phyloP scores from a whole-genome alignment of 2,329 filamentous ascomycete species.

The Phialocephala subalpina region DNA sequence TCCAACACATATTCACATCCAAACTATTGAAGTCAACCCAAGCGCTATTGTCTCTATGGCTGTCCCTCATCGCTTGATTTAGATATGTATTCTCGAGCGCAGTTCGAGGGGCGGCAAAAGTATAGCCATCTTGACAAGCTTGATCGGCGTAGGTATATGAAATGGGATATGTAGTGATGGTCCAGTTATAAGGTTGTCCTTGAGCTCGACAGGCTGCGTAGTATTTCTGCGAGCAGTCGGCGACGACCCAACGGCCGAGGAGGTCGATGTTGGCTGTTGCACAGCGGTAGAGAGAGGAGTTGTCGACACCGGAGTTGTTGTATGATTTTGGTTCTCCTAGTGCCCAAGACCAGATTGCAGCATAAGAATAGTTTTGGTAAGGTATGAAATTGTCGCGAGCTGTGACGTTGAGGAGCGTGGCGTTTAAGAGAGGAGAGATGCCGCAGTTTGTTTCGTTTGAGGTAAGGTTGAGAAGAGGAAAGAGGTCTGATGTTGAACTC shows the following conservation, averaged over 20 bases:
- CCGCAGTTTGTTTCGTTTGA: constrained; percentile 61
- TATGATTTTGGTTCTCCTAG: constrained; percentile 59
- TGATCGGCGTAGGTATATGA: constrained; percentile 53
- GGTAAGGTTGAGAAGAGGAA: constrained; percentile 45
- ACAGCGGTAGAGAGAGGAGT: constrained; percentile 56
- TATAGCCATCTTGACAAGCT: constrained; percentile 56
- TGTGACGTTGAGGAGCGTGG: constrained; percentile 58
- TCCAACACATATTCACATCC: constrained; percentile 65
- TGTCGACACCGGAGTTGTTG: constrained; percentile 39
- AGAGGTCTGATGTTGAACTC: constrained; percentile 38
- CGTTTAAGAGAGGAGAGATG: constrained; percentile 66
- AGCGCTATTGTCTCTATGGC: constrained; percentile 45
- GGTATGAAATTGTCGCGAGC: constrained; percentile 54
- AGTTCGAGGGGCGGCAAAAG: constrained; percentile 65
- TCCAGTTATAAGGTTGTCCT: constrained; percentile 64
- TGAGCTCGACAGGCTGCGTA: constrained; percentile 64
- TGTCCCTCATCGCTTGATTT: constrained; percentile 39
- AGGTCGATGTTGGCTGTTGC: constrained; percentile 56
- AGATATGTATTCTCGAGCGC: constrained; percentile 70
- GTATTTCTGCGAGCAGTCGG: constrained; percentile 59
- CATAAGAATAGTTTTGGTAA: constrained; percentile 58
- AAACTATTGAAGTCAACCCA: constrained; percentile 70
- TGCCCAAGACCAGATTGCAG: constrained; percentile 66
- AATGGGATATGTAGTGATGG: constrained; percentile 51
- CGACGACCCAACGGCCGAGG: constrained; percentile 63